Evolutionary conservation across 1,284 basidiomycete genomes (phyloP).

Genomic region (Pterulicium gracile): DNA sequence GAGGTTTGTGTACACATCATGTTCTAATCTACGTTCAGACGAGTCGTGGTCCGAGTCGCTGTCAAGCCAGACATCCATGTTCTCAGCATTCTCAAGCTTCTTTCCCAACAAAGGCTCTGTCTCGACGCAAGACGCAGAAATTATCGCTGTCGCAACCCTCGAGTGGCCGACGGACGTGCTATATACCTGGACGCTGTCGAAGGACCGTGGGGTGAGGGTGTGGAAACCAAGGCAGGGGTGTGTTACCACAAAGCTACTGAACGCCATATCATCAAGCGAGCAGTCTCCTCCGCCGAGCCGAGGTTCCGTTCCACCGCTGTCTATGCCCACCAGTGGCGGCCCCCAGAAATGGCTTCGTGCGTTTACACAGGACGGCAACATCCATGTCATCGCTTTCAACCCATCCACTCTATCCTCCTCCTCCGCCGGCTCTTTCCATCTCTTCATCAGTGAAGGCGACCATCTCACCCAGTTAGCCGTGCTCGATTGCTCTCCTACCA

Average conservation of each 20-base stretch:
- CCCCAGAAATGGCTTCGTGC: constrained; percentile 51
- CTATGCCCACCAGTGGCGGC: constrained; percentile 43
- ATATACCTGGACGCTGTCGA: constrained; percentile 77
- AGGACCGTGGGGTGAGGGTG: constrained; percentile 74
- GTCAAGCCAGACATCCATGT: background rate
- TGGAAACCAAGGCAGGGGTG: constrained; percentile 73
- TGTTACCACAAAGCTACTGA: constrained; percentile 46
- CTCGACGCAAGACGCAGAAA: background rate
- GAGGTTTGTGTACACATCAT: background rate
- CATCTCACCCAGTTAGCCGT: constrained; percentile 42
- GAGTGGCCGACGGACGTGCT: constrained; percentile 62
- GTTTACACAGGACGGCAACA: constrained; percentile 37
- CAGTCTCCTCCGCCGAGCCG: too few relatives aligned
- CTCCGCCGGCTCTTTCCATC: constrained; percentile 62
- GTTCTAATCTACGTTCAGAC: constrained; percentile 7
- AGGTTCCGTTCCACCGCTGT: too few relatives aligned
- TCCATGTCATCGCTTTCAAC: constrained; percentile 54
- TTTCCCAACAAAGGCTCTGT: background rate
- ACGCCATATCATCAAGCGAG: too few relatives aligned
- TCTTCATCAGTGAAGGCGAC: constrained; percentile 43
- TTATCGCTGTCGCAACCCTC: constrained; percentile 12
- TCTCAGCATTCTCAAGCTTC: background rate
- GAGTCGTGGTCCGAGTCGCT: background rate
- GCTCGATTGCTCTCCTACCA: constrained; percentile 48
- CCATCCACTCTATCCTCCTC: constrained; percentile 49